Evolutionary conservation across 2,329 filamentous ascomycete genomes (phyloP).

Genomic region (Aspergillus viridinutans): DNA sequence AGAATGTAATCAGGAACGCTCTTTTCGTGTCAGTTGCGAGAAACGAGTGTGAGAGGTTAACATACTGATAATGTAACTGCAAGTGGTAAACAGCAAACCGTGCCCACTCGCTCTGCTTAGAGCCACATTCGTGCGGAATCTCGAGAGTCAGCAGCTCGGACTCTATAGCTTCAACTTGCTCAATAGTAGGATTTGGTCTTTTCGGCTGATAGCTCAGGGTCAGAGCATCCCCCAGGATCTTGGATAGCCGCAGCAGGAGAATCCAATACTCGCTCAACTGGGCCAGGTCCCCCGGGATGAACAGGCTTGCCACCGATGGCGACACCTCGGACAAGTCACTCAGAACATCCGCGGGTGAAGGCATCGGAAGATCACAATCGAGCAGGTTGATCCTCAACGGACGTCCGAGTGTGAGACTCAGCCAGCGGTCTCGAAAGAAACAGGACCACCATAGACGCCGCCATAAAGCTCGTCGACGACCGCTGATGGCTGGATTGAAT

Average conservation of each 20-base stretch:
- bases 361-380: constrained; percentile 35
- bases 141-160: constrained; percentile 13
- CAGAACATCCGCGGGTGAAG: constrained; percentile 23
- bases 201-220: constrained; percentile 21
- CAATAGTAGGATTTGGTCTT: constrained; percentile 11
- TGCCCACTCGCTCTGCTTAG: constrained; percentile 6
- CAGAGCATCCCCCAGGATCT: constrained; percentile 21
- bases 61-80: constrained; percentile 27
- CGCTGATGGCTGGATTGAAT: constrained; percentile 17
- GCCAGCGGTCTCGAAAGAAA: constrained; percentile 40
- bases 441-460: constrained; percentile 42
- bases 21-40: constrained; percentile 10
- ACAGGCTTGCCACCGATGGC: constrained; percentile 5
- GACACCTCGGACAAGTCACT: constrained; percentile 17
- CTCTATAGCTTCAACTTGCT: constrained; percentile 21
- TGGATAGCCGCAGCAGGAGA: constrained; percentile 23
- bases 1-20: constrained; percentile 25
- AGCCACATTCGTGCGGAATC: constrained; percentile 15
- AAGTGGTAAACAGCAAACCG: constrained; percentile 23
- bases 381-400: constrained; percentile 38
- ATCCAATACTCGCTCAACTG: constrained; percentile 24
- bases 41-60: neutral
- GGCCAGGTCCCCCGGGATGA: constrained; percentile 19
- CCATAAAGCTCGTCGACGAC: constrained; percentile 28
- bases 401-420: constrained; percentile 37